Base-by-base conservation (phyloP, 306 rosid genomes). In the Castanea mollissima region DNA sequence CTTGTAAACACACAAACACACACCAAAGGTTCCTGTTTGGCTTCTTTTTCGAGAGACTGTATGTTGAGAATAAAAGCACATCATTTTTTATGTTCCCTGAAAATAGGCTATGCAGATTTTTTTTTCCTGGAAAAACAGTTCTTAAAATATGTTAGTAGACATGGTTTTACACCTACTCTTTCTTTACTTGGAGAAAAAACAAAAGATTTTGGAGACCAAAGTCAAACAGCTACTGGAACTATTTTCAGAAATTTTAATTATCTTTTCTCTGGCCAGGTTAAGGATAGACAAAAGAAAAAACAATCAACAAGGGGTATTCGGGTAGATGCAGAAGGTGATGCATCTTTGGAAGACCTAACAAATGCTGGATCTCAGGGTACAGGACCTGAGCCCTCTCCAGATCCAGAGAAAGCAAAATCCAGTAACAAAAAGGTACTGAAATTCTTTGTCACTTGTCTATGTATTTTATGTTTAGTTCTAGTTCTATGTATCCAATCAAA, bases 281-380 rank as follows among this genome's bases (percentile, higher is more conserved):
- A 89, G 87, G 98, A 93, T 85, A 93, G 84, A 85, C 96, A 93
- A 79, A 91, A 88, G 89, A 95, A 85, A 83, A 95, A 90, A 84
- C 92, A 85, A 78, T 65, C 85, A 46, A 76, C 82, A 58, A 94
- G 87, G 87, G 97, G 92, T 79, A 93, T 95, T 76, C 77, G 89
- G 57, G 82, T 95, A 77, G 92, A 91, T 85, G 99, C 91, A 81
- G 99, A 95, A 20, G 99, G 98, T 32, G 97, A 89, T 80, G 99
- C 96, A 46, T 92, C 94, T 16, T 84, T 95, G 80, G 98, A 95
- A 84, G 99, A 95, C 86, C 71, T 87, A 78, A 81, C 86, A 35
- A 80, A 83, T 65, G 49, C 82, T 65, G 92, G 67, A 82, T 62
- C 90, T 34, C 88, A 75, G 86, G 90, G 81, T 73, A 71, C 88